phyloP scores from a whole-genome alignment of 2,329 filamentous ascomycete genomes.

The Raffaelea arxii region DNA sequence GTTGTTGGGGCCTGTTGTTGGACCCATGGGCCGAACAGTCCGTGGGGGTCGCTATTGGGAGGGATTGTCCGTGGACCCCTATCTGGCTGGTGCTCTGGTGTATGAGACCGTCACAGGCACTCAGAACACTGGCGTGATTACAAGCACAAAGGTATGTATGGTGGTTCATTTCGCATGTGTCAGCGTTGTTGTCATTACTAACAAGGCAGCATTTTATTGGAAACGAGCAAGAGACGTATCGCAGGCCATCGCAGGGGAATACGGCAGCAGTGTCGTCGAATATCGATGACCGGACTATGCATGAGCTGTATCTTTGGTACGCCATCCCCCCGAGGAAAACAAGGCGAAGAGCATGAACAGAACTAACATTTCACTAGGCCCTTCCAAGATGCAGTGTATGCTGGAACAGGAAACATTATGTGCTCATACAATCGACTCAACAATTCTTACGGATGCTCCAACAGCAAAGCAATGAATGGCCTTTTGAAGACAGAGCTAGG shows the following conservation, averaged over 20 bases:
- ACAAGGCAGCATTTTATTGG: constrained; percentile 56
- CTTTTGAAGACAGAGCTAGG: constrained; percentile 51
- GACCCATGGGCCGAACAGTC: constrained; percentile 51
- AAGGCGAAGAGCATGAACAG: background rate
- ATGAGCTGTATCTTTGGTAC: constrained; percentile 41
- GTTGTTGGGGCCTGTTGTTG: constrained; percentile 66
- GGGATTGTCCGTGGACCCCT: constrained; percentile 45
- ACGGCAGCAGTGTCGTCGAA: constrained; percentile 32
- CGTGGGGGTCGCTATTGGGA: constrained; percentile 55
- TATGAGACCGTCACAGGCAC: constrained; percentile 55
- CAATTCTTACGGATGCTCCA: constrained; percentile 59
- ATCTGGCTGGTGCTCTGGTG: constrained; percentile 41
- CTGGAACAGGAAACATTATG: constrained; percentile 46
- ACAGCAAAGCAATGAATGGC: constrained; percentile 54
- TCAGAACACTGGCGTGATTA: constrained; percentile 64
- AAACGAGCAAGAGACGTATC: constrained; percentile 36
- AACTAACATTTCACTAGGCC: constrained; percentile 25
- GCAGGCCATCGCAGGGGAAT: constrained; percentile 45
- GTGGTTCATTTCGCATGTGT: background rate
- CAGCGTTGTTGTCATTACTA: constrained; percentile 9
- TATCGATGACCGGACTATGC: constrained; percentile 33
- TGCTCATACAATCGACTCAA: constrained; percentile 61
- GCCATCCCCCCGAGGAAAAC: constrained; percentile 1
- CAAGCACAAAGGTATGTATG: constrained; percentile 40
- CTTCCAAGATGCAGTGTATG: constrained; percentile 46